Conservation (phyloP, 169 alveolate species). For the Cryptosporidium felis region DNA sequence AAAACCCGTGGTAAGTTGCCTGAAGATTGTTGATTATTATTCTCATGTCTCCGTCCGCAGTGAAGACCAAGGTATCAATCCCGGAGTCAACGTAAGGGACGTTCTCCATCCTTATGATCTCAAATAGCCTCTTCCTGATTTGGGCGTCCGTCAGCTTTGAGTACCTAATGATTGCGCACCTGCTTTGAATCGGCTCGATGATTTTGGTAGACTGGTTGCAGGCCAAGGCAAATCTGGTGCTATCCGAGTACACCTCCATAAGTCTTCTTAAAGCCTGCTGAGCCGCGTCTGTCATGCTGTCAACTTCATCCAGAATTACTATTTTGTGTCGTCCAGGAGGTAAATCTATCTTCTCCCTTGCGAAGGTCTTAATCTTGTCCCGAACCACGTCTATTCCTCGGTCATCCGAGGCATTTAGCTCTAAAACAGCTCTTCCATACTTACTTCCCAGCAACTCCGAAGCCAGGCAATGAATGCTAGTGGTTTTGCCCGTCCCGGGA, state of each 20-base stretch:
- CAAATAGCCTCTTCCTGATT: constrained; percentile 86
- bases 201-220: constrained; percentile 98
- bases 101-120: constrained; percentile 84
- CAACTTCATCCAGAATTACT: constrained; percentile 99
- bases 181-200: constrained; percentile 98
- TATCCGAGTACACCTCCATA: constrained; percentile 95
- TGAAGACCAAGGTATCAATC: constrained; percentile 93
- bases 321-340: constrained; percentile 95
- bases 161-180: constrained; percentile 98
- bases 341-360: constrained; percentile 92
- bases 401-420: constrained; percentile 99
- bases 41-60: constrained; percentile 95
- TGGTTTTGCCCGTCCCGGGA: constrained; percentile 99
- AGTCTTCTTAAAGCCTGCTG: constrained; percentile 98
- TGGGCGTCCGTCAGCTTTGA: constrained; percentile 93
- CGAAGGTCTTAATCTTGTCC: constrained; percentile 95
- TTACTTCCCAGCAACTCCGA: constrained; percentile 92
- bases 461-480: constrained; percentile 97
- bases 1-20: constrained; percentile 96
- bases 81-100: constrained; percentile 87
- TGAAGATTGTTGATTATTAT: constrained; percentile 91
- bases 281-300: constrained; percentile 99
- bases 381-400: constrained; percentile 99
- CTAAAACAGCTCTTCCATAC: constrained; percentile 90
- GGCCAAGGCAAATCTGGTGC: constrained; percentile 98